phyloP scores from a whole-genome alignment of 352 stramenopile species.

The Phytophthora megakarya region DNA sequence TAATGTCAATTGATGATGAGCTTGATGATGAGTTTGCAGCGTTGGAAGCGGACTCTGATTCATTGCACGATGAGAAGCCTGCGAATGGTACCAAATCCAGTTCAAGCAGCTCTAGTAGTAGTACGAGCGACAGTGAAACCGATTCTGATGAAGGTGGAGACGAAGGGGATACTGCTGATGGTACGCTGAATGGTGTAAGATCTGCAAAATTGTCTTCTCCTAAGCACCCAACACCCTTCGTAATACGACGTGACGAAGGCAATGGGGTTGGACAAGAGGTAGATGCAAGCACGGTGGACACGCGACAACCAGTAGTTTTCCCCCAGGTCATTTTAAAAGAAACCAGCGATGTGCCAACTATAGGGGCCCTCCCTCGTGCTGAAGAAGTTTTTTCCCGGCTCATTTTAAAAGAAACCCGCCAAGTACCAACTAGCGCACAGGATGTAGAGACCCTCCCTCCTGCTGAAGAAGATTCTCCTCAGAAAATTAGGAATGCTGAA shows the following conservation, averaged over 20 bases:
- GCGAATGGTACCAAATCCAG: conserved; percentile 17
- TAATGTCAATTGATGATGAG: conserved; percentile 42
- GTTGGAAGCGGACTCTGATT: conserved; percentile 36
- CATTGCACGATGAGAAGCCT: conserved; percentile 1
- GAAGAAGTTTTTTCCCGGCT: neutral
- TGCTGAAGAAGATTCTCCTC: neutral
- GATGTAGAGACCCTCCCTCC: neutral
- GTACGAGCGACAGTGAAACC: conserved; percentile 38
- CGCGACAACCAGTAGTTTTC: too few species aligned
- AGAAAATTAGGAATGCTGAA: conserved; percentile 17
- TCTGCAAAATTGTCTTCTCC: neutral
- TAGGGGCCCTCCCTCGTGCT: too few species aligned
- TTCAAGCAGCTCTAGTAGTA: conserved; percentile 37
- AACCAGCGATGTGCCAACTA: too few species aligned
- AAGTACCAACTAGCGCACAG: neutral
- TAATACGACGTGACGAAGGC: too few species aligned
- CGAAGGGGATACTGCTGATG: conserved; percentile 4
- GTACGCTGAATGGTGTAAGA: neutral
- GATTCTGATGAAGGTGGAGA: conserved; percentile 20
- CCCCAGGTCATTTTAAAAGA: too few species aligned
- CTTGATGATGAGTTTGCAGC: conserved; percentile 47
- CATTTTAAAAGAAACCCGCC: neutral
- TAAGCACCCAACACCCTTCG: neutral
- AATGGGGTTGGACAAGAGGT: too few species aligned
- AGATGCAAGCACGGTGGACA: too few species aligned